phyloP scores from a whole-genome alignment of 2,329 filamentous ascomycete species.

The Bipolaris gigantea region DNA sequence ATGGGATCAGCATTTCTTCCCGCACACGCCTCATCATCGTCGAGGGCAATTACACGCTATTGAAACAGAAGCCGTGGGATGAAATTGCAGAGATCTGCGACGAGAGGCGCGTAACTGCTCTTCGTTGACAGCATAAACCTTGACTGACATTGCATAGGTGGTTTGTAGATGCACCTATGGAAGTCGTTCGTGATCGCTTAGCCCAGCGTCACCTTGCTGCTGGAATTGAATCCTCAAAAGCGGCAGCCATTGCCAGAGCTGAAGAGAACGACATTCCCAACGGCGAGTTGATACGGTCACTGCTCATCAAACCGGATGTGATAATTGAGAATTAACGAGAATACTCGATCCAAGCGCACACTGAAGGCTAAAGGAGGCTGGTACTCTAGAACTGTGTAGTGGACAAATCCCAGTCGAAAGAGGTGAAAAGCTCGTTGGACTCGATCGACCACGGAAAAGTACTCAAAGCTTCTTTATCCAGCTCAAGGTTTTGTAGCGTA shows the following conservation, averaged over 20 bases:
- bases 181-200: conserved; percentile 21
- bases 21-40: conserved; percentile 26
- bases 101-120: conserved; percentile 19
- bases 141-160: conserved; percentile 19
- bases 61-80: conserved; percentile 25
- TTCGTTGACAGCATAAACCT: not conserved
- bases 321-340: conserved; percentile 19
- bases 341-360: not conserved
- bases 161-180: conserved; percentile 28
- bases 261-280: conserved; percentile 33
- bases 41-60: conserved; percentile 34
- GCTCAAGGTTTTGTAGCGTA: conserved; percentile 21
- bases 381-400: conserved; percentile 15
- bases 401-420: conserved; percentile 31
- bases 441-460: conserved; percentile 32
- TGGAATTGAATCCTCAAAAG: conserved; percentile 25
- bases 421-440: conserved; percentile 29
- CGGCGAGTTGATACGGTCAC: conserved; percentile 25
- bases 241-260: conserved; percentile 25
- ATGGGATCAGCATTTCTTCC: conserved; percentile 25
- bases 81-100: conserved; percentile 19
- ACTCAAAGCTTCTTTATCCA: conserved; percentile 26
- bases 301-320: conserved; percentile 24
- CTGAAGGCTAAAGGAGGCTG: not conserved
- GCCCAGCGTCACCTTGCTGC: conserved; percentile 28